Percentiles rank a stretch among this genome's conserved stretches.
Evolutionary conservation across 2,329 filamentous ascomycete genomes (phyloP).

Genomic region (Cephalotrichum gorgonifer): DNA sequence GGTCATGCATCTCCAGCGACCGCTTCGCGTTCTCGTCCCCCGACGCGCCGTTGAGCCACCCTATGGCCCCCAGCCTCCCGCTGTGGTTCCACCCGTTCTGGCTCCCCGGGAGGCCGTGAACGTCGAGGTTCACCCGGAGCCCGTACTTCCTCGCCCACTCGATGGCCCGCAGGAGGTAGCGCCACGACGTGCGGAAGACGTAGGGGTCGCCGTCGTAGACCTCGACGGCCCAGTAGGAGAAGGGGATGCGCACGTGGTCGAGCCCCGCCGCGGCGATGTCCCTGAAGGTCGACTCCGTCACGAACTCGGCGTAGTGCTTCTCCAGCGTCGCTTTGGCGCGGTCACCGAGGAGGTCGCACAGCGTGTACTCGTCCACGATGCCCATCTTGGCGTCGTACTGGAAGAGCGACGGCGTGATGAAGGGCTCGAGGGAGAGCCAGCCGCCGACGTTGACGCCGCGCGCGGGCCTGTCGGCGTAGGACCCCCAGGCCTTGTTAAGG

Average conservation of each 20-base stretch:
- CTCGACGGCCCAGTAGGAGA: conserved; percentile 50
- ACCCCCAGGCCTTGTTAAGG: conserved; percentile 47
- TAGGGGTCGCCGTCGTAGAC: conserved; percentile 37
- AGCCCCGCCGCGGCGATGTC: conserved; percentile 46
- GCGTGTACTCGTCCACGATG: conserved; percentile 39
- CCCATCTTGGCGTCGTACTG: conserved; percentile 24
- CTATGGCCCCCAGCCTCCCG: conserved; percentile 31
- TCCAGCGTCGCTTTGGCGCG: conserved; percentile 30
- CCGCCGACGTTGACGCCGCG: conserved; percentile 64
- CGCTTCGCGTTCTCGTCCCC: conserved; percentile 26
- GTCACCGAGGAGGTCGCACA: conserved; percentile 35
- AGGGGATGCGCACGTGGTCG: conserved; percentile 47
- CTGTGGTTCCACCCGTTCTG: conserved; percentile 56
- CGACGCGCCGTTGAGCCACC: conserved; percentile 11
- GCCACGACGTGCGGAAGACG: conserved; percentile 19
- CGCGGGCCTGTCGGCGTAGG: conserved; percentile 55
- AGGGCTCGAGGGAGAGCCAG: conserved; percentile 65
- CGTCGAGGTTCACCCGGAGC: conserved; percentile 47
- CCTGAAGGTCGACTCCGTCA: conserved; percentile 39
- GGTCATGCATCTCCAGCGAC: conserved; percentile 46
- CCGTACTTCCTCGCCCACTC: conserved; percentile 42
- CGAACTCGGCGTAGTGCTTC: conserved; percentile 40
- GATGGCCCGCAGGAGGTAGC: conserved; percentile 44
- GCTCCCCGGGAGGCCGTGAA: conserved; percentile 44
- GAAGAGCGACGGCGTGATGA: conserved; percentile 67